These are phyloP conservation scores for Casuarina equisetifolia DNA, from an alignment of 306 rosid genomes.

Conservation along the genomic window DNA sequence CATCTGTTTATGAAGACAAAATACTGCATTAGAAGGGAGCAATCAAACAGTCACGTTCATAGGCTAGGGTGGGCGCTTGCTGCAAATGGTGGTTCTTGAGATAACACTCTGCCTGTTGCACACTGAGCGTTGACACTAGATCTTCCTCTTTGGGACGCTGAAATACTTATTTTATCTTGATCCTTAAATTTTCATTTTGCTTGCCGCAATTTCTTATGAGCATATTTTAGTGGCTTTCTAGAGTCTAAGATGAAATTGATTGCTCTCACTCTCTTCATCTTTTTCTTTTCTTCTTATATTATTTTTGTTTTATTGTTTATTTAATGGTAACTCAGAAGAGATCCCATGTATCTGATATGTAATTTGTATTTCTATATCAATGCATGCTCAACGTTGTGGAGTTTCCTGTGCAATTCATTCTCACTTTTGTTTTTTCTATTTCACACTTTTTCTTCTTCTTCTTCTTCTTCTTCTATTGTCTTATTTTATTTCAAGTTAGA, in stretches of 20 bases:
- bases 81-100: not conserved
- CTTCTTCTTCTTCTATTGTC: not conserved
- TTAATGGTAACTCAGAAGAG: too few species aligned
- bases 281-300: too few species aligned
- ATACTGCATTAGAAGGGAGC: not conserved
- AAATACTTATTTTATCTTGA: too few species aligned
- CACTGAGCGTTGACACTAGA: not conserved
- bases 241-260: too few species aligned
- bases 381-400: too few species aligned
- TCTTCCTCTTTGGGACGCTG: not conserved
- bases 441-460: not conserved
- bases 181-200: not conserved
- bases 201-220: too few species aligned
- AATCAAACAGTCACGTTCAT: not conserved
- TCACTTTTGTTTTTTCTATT: not conserved
- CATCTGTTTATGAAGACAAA: not conserved
- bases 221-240: not conserved
- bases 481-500: not conserved
- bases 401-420: not conserved
- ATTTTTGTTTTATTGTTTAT: too few species aligned
- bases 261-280: too few species aligned
- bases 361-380: too few species aligned
- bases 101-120: not conserved
- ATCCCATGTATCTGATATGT: too few species aligned
- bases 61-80: not conserved